phyloP scores from a whole-genome alignment of 1,284 basidiomycete genomes.

The Cryptococcus deneoformans region DNA sequence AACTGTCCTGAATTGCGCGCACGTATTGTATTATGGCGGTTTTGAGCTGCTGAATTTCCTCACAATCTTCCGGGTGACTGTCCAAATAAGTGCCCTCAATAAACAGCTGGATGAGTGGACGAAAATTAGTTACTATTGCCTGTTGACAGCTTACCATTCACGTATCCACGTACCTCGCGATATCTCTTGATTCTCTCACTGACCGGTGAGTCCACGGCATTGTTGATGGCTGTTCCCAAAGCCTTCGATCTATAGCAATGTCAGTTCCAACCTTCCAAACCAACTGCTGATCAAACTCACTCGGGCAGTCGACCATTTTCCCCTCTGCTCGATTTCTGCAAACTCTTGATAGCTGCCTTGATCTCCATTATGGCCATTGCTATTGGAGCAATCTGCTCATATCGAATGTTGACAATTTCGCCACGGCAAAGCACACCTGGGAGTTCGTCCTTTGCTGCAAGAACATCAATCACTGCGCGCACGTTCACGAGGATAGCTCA shows the following conservation, averaged over 20 bases:
- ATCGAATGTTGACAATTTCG: slow-evolving; percentile 73
- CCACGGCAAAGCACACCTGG: slow-evolving; percentile 89
- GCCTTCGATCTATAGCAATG: slow-evolving; percentile 61
- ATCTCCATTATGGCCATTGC: slow-evolving; percentile 81
- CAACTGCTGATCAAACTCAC: slow-evolving; percentile 16
- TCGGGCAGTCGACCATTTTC: slow-evolving; percentile 18
- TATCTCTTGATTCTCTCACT: slow-evolving; percentile 75
- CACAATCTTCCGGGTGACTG: slow-evolving; percentile 66
- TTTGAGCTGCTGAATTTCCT: slow-evolving; percentile 67
- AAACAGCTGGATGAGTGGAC: slow-evolving; percentile 53
- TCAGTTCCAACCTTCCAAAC: background rate
- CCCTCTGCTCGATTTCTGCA: slow-evolving; percentile 20
- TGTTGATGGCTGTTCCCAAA: slow-evolving; percentile 82
- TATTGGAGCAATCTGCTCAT: slow-evolving; percentile 80
- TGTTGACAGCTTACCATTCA: background rate
- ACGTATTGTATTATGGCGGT: slow-evolving; percentile 80
- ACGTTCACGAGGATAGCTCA: slow-evolving; percentile 8
- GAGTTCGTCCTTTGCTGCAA: slow-evolving; percentile 70
- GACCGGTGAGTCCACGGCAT: slow-evolving; percentile 76
- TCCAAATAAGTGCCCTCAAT: slow-evolving; percentile 66
- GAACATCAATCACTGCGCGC: background rate
- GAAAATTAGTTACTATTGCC: background rate
- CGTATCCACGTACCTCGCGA: slow-evolving; percentile 53
- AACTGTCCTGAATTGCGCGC: slow-evolving; percentile 74
- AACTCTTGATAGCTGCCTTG: slow-evolving; percentile 47